phyloP scores from a whole-genome alignment of 1,284 basidiomycete genomes.

The Ganoderma meredithae region DNA sequence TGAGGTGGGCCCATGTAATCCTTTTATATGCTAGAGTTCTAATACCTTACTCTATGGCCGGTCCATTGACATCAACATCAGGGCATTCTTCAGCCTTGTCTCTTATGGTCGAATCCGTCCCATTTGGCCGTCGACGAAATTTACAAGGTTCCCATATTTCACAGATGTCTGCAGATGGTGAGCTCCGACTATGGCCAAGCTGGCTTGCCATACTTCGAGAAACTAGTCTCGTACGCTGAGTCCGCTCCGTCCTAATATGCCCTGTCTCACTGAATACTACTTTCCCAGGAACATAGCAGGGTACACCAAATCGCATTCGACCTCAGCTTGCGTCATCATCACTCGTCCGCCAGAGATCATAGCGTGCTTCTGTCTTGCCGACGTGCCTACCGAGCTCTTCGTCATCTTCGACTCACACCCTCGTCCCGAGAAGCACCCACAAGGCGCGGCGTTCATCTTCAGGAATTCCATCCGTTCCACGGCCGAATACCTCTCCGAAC shows the following conservation, averaged over 20 bases:
- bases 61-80: neutral
- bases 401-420: conserved; percentile 72
- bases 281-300: conserved; percentile 14
- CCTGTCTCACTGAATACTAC: neutral
- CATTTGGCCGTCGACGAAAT: conserved; percentile 66
- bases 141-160: conserved; percentile 43
- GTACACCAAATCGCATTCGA: conserved; percentile 43
- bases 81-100: conserved; percentile 36
- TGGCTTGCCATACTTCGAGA: conserved; percentile 48
- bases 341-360: conserved; percentile 76
- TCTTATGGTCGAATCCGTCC: conserved; percentile 53
- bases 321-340: conserved; percentile 55
- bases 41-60: neutral
- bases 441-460: conserved; percentile 64
- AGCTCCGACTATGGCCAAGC: conserved; percentile 51
- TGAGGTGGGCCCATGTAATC: conserved; percentile 13
- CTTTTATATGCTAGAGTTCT: neutral
- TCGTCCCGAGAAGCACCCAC: conserved; percentile 57
- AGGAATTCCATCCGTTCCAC: conserved; percentile 49
- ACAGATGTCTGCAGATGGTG: conserved; percentile 46
- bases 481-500: conserved; percentile 52
- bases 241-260: neutral
- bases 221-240: conserved; percentile 52
- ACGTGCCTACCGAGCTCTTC: conserved; percentile 46
- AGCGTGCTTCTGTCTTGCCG: conserved; percentile 57